Conservation (phyloP, 177 flowering plant genomes). For the Vitis hybrid region DNA sequence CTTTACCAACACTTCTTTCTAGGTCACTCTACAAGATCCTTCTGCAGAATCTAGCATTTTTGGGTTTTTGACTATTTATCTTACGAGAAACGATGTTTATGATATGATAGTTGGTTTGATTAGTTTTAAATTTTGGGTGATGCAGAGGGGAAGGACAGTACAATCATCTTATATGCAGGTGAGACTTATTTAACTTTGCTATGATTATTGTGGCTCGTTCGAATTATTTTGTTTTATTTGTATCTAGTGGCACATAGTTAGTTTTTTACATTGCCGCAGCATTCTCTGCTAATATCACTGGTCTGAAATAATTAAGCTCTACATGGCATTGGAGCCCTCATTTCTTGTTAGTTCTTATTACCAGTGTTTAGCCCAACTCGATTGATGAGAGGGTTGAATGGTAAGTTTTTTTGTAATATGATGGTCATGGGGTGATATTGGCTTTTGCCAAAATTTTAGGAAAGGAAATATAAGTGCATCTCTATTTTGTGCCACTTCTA, state of each 20-base stretch:
- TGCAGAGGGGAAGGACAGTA: slow-evolving; percentile 74
- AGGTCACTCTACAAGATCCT: background rate
- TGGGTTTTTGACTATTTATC: background rate
- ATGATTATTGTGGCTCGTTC: too few species aligned
- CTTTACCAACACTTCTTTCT: too few species aligned
- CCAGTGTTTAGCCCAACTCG: too few species aligned
- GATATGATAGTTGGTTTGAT: background rate
- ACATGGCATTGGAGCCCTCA: background rate
- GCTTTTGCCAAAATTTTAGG: too few species aligned
- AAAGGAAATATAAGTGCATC: too few species aligned
- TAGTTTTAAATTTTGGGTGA: slow-evolving; percentile 1
- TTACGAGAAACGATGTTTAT: background rate
- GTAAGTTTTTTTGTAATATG: too few species aligned
- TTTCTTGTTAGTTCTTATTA: background rate
- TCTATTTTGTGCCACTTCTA: too few species aligned
- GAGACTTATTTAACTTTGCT: background rate
- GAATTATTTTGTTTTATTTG: slow-evolving; percentile 1
- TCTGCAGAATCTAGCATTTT: background rate
- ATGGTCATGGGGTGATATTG: too few species aligned
- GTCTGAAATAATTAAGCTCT: background rate
- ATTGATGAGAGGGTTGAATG: too few species aligned
- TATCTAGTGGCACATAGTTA: background rate
- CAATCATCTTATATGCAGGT: slow-evolving; percentile 72
- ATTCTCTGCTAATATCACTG: too few species aligned
- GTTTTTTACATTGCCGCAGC: too few species aligned